Evolutionary conservation across 2,329 filamentous ascomycete genomes (phyloP).

Genomic region (Calonectria hawksworthii): DNA sequence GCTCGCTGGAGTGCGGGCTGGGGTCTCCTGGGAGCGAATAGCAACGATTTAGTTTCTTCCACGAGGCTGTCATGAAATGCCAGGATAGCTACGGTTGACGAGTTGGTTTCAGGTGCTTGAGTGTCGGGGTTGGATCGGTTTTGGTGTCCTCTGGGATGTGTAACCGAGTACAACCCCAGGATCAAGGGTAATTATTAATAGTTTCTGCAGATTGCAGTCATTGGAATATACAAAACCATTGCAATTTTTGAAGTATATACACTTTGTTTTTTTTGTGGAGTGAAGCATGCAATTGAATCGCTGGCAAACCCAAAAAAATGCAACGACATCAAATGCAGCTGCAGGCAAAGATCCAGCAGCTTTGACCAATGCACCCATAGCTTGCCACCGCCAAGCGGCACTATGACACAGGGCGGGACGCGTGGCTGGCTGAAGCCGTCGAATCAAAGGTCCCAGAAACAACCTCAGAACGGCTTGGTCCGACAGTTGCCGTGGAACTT

Average conservation of each 20-base stretch:
- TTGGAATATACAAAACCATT: conserved; percentile 13
- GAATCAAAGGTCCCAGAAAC: not conserved
- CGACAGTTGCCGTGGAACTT: conserved; percentile 10
- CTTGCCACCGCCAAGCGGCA: conserved; percentile 24
- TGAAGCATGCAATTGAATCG: not conserved
- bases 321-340: not conserved
- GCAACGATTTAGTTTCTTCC: not conserved
- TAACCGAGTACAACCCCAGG: conserved; percentile 23
- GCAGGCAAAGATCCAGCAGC: not conserved
- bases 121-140: conserved; percentile 7
- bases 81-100: conserved; percentile 27
- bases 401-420: conserved; percentile 42
- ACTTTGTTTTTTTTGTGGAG: not conserved
- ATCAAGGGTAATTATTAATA: conserved; percentile 33
- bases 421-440: conserved; percentile 1
- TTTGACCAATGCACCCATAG: not conserved
- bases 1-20: too few species aligned
- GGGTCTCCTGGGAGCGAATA: not conserved
- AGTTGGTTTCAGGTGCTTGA: conserved; percentile 17
- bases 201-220: conserved; percentile 21
- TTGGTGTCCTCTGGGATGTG: conserved; percentile 16
- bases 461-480: not conserved
- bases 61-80: not conserved
- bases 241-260: not conserved
- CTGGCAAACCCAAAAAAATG: not conserved